Evolutionary conservation across 1,139 yeast species (phyloP), one percentile per base, ranked within the genome.

Genomic region (Kluyveromyces marxianus): DNA sequence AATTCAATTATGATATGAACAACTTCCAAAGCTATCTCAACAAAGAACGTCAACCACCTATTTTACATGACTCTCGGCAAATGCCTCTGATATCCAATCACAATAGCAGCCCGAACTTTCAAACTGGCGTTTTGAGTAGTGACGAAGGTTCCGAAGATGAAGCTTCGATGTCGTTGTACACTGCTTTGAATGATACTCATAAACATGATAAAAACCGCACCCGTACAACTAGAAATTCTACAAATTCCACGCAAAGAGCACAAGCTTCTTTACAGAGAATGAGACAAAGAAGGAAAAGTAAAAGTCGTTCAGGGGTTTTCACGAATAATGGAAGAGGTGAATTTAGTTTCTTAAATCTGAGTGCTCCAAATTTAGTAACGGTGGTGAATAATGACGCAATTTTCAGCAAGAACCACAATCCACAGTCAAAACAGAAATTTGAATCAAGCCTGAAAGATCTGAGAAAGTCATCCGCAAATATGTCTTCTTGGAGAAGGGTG

Each of bases 231-330:
- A 64, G 73, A 44, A 66, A 62, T 38, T 62, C 67, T 21, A 65
- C 68, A 4, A 66, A 79, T 49, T 78, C 83, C 4, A 70, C 72
- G 37, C 86, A 79, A 53, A 67, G 86, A 53, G 86, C 86, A 0
- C 81, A 79, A 58, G 86, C 86, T 0, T 79, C 85, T 0, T 63
- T 82, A 37, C 74, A 78, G 50, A 69, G 89, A 62, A 79, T 81
- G 73, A 71, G 77, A 50, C 76, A 77, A 35, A 68, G 85, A 49
- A 65, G 86, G 48, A 74, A 74, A 56, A 77, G 80, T 47, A 77
- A 74, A 54, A 72, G 77, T 33, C 67, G 70, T 4, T 56, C 69
- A 26, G 50, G 48, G 26, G 37, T 46, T 7, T 47, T 49, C n/a
- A 49, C 51, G 5, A 51, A 47, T 14, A 47, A 56, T 10, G 37